Evolutionary conservation across 1,284 basidiomycete species (phyloP).

Genomic region (Papiliotrema flavescens): DNA sequence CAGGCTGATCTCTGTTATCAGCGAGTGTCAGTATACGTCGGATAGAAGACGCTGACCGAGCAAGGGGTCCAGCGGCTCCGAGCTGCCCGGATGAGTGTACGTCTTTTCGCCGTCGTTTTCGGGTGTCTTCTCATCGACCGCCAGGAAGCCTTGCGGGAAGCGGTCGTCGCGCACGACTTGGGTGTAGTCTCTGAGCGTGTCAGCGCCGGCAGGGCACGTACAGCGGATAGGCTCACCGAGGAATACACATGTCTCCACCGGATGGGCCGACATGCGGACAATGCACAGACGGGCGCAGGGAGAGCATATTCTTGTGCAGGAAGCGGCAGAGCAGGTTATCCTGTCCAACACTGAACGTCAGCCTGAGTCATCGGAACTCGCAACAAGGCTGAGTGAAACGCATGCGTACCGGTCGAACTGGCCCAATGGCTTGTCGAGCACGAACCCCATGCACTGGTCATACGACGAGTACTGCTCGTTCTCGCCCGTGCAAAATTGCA

Average conservation of each 20-base stretch:
- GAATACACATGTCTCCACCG: conserved; percentile 28
- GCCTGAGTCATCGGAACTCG: neutral
- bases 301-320: conserved; percentile 25
- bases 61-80: conserved; percentile 12
- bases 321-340: conserved; percentile 30
- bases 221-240: conserved; percentile 10
- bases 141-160: conserved; percentile 25
- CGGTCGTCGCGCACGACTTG: conserved; percentile 12
- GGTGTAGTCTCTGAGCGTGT: neutral
- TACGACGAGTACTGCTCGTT: conserved; percentile 21
- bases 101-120: conserved; percentile 21
- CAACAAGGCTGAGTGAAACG: neutral
- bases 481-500: conserved; percentile 17
- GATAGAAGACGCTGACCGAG: conserved; percentile 9
- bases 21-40: too few relatives aligned
- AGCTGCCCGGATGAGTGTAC: conserved; percentile 13
- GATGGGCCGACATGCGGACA: conserved; percentile 26
- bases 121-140: conserved; percentile 24
- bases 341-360: neutral
- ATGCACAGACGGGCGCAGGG: conserved; percentile 16
- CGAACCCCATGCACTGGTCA: conserved; percentile 16
- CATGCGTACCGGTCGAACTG: conserved; percentile 15
- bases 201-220: neutral
- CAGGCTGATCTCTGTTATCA: conserved; percentile 1
- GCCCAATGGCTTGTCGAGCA: conserved; percentile 14